Evolutionary conservation across 371 early-diverging fungal genomes (phyloP).

Genomic region (Rhizopus delemar): DNA sequence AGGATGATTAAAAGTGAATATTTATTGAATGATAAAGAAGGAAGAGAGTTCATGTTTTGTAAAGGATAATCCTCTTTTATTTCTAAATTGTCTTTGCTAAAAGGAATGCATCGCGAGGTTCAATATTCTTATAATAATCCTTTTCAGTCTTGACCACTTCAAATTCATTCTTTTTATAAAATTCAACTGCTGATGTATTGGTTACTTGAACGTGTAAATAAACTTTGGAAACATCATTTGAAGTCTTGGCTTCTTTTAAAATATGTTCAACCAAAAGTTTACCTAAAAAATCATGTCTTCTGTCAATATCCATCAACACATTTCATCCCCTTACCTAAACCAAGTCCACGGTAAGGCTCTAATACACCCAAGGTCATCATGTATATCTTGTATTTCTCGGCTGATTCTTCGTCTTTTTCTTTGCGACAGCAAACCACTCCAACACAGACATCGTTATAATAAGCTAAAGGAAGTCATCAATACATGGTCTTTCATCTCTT

Average conservation of each 20-base stretch:
- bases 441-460: conserved; percentile 71
- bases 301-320: background rate
- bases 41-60: no score
- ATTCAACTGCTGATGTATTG: conserved; percentile 83
- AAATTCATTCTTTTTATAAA: conserved; percentile 89
- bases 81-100: conserved; percentile 50
- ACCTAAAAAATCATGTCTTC: conserved; percentile 39
- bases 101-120: conserved; percentile 80
- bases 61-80: no score
- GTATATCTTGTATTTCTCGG: conserved; percentile 58
- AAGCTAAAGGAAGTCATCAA: conserved; percentile 47
- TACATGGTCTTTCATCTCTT: background rate
- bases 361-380: conserved; percentile 96
- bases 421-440: conserved; percentile 90
- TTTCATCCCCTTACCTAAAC: conserved; percentile 63
- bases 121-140: conserved; percentile 87
- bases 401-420: conserved; percentile 48
- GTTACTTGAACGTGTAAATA: conserved; percentile 90
- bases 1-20: no score
- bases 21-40: no score
- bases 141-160: conserved; percentile 61
- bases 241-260: conserved; percentile 52
- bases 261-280: conserved; percentile 63
- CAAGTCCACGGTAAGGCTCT: conserved; percentile 79
- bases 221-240: conserved; percentile 55